Conservation (phyloP, 2,329 filamentous ascomycete species). For the Rutstroemia sp. region DNA sequence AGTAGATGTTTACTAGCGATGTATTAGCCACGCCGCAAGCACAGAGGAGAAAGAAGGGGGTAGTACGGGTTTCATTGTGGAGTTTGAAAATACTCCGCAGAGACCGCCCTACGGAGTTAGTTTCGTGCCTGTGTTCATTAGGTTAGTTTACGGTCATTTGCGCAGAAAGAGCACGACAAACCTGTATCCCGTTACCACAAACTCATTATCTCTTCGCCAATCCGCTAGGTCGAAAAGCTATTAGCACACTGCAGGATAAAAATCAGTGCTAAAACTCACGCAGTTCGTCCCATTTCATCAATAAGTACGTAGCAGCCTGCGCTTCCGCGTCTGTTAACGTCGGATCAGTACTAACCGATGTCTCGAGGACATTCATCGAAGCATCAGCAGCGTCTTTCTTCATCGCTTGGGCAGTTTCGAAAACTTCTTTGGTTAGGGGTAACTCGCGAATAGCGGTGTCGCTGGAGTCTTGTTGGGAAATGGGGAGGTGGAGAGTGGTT, state of each 20-base stretch:
- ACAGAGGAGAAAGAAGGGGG: too few relatives aligned
- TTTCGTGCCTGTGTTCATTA: not conserved
- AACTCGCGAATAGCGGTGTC: too few relatives aligned
- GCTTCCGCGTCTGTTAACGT: not conserved
- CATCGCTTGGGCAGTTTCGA: too few relatives aligned
- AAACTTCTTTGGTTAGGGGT: too few relatives aligned
- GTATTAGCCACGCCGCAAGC: not conserved
- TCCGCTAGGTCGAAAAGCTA: not conserved
- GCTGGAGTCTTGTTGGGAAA: too few relatives aligned
- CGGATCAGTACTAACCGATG: not conserved
- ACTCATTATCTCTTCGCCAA: not conserved
- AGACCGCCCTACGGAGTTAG: not conserved
- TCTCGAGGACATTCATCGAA: not conserved
- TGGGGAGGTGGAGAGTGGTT: too few relatives aligned
- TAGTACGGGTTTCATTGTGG: not conserved
- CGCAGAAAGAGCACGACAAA: not conserved
- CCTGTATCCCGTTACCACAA: not conserved
- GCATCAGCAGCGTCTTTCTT: too few relatives aligned
- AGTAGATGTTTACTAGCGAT: conserved; percentile 29
- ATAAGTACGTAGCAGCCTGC: not conserved
- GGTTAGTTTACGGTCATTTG: too few relatives aligned
- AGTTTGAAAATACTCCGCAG: not conserved
- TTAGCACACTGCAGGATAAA: not conserved
- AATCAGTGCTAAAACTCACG: not conserved
- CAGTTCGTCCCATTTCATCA: not conserved